phyloP scores from a whole-genome alignment of 2,329 filamentous ascomycete genomes.

The Paramyrothecium sp. region DNA sequence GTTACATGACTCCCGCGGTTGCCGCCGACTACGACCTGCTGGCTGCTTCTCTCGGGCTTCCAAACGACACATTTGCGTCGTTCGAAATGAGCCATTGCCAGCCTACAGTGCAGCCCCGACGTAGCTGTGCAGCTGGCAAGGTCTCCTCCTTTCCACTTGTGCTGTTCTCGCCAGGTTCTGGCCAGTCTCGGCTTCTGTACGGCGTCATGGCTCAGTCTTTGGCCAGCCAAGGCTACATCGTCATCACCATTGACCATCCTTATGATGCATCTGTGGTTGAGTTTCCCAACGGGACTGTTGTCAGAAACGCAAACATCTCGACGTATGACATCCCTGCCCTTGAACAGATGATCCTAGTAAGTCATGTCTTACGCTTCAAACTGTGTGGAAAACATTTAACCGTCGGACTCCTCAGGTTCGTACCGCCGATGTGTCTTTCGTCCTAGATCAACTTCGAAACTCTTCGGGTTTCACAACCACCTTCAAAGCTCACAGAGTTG shows the following conservation, averaged over 20 bases:
- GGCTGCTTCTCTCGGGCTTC: slow-evolving; percentile 23
- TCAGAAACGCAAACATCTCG: slow-evolving; percentile 16
- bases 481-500: slow-evolving; percentile 17
- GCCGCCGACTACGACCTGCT: slow-evolving; percentile 25
- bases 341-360: neutral
- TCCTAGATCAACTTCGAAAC: slow-evolving; percentile 30
- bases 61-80: slow-evolving; percentile 24
- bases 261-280: slow-evolving; percentile 43
- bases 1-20: slow-evolving; percentile 32
- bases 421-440: slow-evolving; percentile 33
- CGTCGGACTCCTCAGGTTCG: slow-evolving; percentile 23
- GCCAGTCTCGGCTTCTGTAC: slow-evolving; percentile 41
- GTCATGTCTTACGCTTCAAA: neutral
- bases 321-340: slow-evolving; percentile 2
- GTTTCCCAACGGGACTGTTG: slow-evolving; percentile 40
- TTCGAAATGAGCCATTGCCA: slow-evolving; percentile 24
- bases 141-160: slow-evolving; percentile 21
- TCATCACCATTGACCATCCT: slow-evolving; percentile 48
- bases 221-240: slow-evolving; percentile 42
- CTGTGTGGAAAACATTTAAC: neutral
- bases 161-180: slow-evolving; percentile 44
- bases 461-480: slow-evolving; percentile 10
- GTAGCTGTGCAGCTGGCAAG: neutral
- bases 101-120: slow-evolving; percentile 3
- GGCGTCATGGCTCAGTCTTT: slow-evolving; percentile 41